These are phyloP conservation scores for Sporothrix luriei DNA, from an alignment of 2,329 filamentous ascomycete species.

Conservation along the genomic window DNA sequence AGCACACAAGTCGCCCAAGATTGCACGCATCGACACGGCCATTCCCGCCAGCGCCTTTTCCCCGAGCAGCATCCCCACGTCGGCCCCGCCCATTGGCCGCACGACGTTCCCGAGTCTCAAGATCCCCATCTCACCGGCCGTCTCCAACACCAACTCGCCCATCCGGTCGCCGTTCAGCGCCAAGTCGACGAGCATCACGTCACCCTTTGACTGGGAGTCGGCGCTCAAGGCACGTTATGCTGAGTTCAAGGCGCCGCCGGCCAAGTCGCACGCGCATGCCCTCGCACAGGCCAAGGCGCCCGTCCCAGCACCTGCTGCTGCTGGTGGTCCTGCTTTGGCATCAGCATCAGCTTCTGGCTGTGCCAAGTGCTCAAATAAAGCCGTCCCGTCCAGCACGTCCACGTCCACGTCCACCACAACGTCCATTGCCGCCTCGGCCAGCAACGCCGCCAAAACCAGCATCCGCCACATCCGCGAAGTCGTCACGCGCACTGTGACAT, in stretches of 20 bases:
- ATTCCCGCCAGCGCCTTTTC: constrained; percentile 54
- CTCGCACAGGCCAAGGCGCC: not conserved
- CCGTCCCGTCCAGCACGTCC: constrained; percentile 43
- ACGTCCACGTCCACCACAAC: constrained; percentile 42
- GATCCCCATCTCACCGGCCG: constrained; percentile 73
- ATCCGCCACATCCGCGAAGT: constrained; percentile 80
- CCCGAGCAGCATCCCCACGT: constrained; percentile 55
- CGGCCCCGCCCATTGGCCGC: constrained; percentile 62
- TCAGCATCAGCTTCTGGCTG: not conserved
- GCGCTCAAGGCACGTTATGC: constrained; percentile 68
- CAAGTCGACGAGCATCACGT: constrained; percentile 55
- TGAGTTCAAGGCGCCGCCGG: constrained; percentile 52
- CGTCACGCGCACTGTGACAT: constrained; percentile 91
- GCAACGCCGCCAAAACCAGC: constrained; percentile 52
- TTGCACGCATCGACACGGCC: constrained; percentile 44
- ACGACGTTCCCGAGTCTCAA: constrained; percentile 67
- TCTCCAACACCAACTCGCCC: constrained; percentile 65
- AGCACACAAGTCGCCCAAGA: constrained; percentile 53
- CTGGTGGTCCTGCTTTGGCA: not conserved
- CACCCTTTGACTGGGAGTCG: constrained; percentile 77
- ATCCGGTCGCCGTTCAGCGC: constrained; percentile 76
- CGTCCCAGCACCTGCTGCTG: not conserved
- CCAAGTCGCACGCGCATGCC: constrained; percentile 34
- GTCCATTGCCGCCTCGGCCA: not conserved
- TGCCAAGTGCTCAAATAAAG: constrained; percentile 35